These are phyloP conservation scores for Fremontodendron californicum DNA, from an alignment of 345 rosid species.

Conservation along the genomic window DNA sequence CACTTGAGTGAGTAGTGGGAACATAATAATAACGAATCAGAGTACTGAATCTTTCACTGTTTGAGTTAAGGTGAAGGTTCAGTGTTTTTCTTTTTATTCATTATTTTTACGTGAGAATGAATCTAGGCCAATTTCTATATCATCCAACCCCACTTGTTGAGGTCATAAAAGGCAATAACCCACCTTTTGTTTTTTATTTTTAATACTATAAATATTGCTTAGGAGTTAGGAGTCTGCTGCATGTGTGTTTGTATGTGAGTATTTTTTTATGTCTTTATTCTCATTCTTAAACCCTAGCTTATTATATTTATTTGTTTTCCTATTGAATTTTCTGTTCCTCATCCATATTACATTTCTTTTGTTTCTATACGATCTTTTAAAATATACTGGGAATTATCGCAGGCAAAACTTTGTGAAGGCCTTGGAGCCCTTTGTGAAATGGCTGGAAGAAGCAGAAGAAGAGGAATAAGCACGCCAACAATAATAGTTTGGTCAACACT, in stretches of 20 bases:
- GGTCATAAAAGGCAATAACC: neutral
- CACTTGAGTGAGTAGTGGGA: neutral
- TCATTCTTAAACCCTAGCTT: neutral
- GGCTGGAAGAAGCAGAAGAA: conserved; percentile 99
- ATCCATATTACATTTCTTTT: neutral
- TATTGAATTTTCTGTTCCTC: neutral
- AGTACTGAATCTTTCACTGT: neutral
- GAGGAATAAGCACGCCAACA: conserved; percentile 48
- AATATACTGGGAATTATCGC: neutral
- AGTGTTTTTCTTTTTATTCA: neutral
- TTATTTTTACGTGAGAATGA: neutral
- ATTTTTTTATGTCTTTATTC: neutral
- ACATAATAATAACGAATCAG: neutral
- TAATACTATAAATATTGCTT: neutral
- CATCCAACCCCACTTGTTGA: neutral
- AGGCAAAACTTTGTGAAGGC: conserved; percentile 96
- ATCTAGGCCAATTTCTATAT: neutral
- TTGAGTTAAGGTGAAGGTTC: neutral
- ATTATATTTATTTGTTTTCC: neutral
- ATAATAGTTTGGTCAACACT: neutral
- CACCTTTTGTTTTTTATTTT: neutral
- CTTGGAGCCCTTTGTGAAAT: conserved; percentile 83
- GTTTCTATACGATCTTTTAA: neutral
- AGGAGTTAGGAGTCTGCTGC: neutral
- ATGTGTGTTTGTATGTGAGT: neutral